phyloP scores from a whole-genome alignment of 2,329 filamentous ascomycete genomes.

The Sporothrix euskadiensis region DNA sequence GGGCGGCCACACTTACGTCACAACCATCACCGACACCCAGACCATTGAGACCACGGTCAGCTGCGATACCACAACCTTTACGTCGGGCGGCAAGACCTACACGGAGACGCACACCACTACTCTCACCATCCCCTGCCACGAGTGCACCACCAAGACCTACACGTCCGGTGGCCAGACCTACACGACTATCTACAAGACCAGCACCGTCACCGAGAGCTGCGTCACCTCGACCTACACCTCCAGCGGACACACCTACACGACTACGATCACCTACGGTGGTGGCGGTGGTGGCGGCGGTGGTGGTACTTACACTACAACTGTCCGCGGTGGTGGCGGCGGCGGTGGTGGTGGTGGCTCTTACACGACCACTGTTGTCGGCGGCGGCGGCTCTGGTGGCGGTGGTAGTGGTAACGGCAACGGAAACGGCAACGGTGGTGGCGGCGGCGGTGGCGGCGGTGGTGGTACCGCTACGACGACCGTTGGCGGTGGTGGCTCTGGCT shows the following conservation, averaged over 20 bases:
- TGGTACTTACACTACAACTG: constrained; percentile 24
- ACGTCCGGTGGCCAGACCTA: constrained; percentile 22
- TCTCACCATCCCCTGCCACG: constrained; percentile 15
- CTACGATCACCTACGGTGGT: constrained; percentile 19
- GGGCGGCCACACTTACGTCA: constrained; percentile 2
- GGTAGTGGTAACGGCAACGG: neutral
- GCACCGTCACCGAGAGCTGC: constrained; percentile 11
- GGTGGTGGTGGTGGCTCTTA: constrained; percentile 11
- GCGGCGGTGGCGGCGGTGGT: neutral
- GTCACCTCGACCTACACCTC: constrained; percentile 21
- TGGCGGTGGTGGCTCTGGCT: neutral
- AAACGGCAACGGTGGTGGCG: neutral
- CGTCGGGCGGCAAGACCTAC: constrained; percentile 22
- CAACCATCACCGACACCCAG: constrained; percentile 17
- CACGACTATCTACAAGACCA: constrained; percentile 17
- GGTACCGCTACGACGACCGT: neutral
- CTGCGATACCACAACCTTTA: constrained; percentile 19
- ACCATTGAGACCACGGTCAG: constrained; percentile 24
- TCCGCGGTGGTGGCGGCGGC: neutral
- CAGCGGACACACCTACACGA: constrained; percentile 26
- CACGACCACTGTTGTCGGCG: constrained; percentile 18
- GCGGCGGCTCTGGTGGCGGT: neutral
- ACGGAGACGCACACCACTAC: constrained; percentile 23
- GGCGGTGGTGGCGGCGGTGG: neutral
- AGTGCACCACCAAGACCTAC: constrained; percentile 26